These are phyloP conservation scores for Gossypium lobatum DNA, from an alignment of 441 rosid species.

Conservation along the genomic window DNA sequence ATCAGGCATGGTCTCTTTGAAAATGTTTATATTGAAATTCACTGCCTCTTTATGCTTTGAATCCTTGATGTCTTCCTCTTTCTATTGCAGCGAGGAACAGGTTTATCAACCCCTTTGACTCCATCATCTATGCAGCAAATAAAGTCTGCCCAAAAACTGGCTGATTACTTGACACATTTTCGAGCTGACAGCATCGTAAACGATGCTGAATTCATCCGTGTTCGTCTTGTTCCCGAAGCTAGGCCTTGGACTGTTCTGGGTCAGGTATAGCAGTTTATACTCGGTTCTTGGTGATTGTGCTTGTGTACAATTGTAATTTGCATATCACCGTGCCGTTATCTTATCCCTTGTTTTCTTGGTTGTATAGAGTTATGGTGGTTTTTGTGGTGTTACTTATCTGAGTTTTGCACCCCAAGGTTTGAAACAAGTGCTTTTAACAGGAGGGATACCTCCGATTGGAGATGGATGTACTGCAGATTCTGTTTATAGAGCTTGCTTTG, in stretches of 20 bases:
- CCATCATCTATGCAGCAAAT: constrained; percentile 78
- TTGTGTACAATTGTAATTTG: neutral
- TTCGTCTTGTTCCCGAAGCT: constrained; percentile 69
- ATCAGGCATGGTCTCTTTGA: constrained; percentile 50
- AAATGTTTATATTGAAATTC: constrained; percentile 9
- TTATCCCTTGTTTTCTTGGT: constrained; percentile 3
- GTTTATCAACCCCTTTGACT: constrained; percentile 76
- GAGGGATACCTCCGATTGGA: constrained; percentile 84
- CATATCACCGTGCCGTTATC: neutral
- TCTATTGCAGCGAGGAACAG: constrained; percentile 88
- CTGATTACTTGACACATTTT: constrained; percentile 62
- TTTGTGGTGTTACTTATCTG: constrained; percentile 84
- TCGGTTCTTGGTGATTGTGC: constrained; percentile 9
- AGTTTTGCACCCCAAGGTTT: constrained; percentile 89
- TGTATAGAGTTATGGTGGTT: constrained; percentile 87
- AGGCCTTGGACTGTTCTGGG: constrained; percentile 83
- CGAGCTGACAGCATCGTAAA: constrained; percentile 82
- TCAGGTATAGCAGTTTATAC: constrained; percentile 48
- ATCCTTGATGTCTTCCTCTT: neutral
- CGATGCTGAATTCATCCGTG: constrained; percentile 81
- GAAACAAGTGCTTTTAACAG: constrained; percentile 84
- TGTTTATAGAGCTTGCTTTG: constrained; percentile 53
- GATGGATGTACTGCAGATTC: constrained; percentile 67
- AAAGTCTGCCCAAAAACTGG: constrained; percentile 49
- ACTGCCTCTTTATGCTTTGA: constrained; percentile 4